phyloP scores from a whole-genome alignment of 371 early-diverging fungal genomes.

The Dichotomocladium elegans region DNA sequence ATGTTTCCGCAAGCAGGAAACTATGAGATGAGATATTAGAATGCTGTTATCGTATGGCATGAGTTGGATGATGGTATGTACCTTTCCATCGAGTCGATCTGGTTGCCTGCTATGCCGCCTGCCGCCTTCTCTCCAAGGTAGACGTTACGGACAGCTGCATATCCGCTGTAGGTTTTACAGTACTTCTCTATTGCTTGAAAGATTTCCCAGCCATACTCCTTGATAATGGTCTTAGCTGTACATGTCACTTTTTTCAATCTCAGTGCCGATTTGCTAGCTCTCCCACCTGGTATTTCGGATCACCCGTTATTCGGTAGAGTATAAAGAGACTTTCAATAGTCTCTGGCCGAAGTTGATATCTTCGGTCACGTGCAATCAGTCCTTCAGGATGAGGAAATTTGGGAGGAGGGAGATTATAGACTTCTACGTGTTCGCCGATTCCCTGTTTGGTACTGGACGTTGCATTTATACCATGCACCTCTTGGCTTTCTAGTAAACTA shows the following conservation, averaged over 20 bases:
- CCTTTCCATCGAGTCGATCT: constrained; percentile 43
- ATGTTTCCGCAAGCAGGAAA: constrained; percentile 84
- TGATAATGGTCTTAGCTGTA: not conserved
- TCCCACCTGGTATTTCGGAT: constrained; percentile 20
- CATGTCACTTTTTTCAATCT: not conserved
- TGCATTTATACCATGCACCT: no score
- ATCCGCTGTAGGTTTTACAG: constrained; percentile 50
- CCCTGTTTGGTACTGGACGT: no score
- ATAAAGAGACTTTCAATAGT: constrained; percentile 47
- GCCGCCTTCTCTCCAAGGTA: no score
- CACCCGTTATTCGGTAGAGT: constrained; percentile 70
- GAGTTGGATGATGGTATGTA: not conserved
- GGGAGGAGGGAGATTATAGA: no score
- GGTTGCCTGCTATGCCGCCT: constrained; percentile 13
- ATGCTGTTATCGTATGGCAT: not conserved
- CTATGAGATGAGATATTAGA: no score
- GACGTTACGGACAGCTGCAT: constrained; percentile 52
- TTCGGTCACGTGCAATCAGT: constrained; percentile 1
- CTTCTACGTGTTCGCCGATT: no score
- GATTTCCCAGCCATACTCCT: constrained; percentile 64
- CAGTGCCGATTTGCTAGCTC: constrained; percentile 39
- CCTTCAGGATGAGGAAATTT: constrained; percentile 3
- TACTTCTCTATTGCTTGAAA: constrained; percentile 57
- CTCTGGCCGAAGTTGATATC: constrained; percentile 17
- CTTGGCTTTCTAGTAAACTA: no score